Percentiles rank a stretch among this genome's conserved stretches.
phyloP scores from a whole-genome alignment of 768 basidiomycete genomes.

The Sistotremastrum suecicum region DNA sequence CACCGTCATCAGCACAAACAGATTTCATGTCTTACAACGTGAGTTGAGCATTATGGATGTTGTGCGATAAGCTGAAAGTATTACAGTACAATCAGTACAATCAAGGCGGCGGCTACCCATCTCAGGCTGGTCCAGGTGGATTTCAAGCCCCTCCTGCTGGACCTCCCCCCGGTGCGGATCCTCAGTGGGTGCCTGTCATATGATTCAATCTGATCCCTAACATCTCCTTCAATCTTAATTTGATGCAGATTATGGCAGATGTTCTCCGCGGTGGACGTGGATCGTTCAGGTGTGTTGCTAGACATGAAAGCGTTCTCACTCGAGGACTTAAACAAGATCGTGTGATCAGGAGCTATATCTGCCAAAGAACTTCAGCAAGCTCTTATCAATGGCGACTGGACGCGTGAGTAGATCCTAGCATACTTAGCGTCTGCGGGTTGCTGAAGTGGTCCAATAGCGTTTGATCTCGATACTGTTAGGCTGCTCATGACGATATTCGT shows the following conservation, averaged over 20 bases:
- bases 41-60: too few relatives aligned
- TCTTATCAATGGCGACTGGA: slow-evolving; percentile 56
- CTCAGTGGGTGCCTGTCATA: slow-evolving; percentile 37
- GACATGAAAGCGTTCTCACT: slow-evolving; percentile 39
- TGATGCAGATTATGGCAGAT: slow-evolving; percentile 50
- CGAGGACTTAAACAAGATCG: slow-evolving; percentile 23
- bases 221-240: not conserved
- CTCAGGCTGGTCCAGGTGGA: slow-evolving; percentile 15
- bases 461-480: slow-evolving; percentile 79
- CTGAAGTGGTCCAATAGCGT: slow-evolving; percentile 28
- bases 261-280: slow-evolving; percentile 56
- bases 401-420: slow-evolving; percentile 33
- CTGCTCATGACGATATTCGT: slow-evolving; percentile 75
- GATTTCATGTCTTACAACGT: too few relatives aligned
- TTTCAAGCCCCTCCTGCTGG: slow-evolving; percentile 19
- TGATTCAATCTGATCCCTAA: not conserved
- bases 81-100: not conserved
- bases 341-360: not conserved
- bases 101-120: not conserved
- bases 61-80: too few relatives aligned
- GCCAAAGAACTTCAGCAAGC: slow-evolving; percentile 24
- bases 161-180: slow-evolving; percentile 57
- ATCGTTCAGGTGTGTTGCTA: slow-evolving; percentile 37
- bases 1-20: too few relatives aligned
- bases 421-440: not conserved